Base-by-base conservation (phyloP, 768 basidiomycete species). In the Tricholoma bakamatsutake region DNA sequence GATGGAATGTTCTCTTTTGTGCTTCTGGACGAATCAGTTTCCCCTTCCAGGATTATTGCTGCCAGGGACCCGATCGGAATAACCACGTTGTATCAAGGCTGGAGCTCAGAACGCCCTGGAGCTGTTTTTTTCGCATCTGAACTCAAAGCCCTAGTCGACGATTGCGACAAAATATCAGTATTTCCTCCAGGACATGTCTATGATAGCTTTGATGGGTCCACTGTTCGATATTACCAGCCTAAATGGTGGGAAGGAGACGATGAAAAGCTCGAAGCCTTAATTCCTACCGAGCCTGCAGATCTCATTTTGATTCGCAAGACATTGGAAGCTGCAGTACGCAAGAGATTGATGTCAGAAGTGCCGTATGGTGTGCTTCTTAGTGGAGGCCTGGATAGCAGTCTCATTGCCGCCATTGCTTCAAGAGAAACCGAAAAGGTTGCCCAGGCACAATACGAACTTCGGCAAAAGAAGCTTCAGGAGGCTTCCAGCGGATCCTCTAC, bases 1-100 rank as follows among this genome's bases (percentile, higher is more conserved):
- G 97, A 99, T 67, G 97, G 97, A 61, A 96, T 99, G 92, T 99
- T 99, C 76, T 94, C 96, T 1, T 99, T 98, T 66, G 89, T 98
- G 59, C 82, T 98, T 45, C 78, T 98, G 56, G 97, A 99, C 73
- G 93, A 95, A 67, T 90, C 93, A 11, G 87, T 90, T 57, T 77
- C 88, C 0, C 96, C 96, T 8, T 79, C 93, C 21, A 84, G 96
- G 53, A 77, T 99, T 58, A 93, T 99, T 64, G 97, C 95, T 57
- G 93, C 94, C 4, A 90, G 97, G 35, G 97, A 99, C 68, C 94
- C 97, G 24, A 87, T 99, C 66, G 97, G 97, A 21, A 93, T 98
- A 69, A 98, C 97, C 50, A 98, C 97, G n/a, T 78, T 99, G 8
- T 99, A 98, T 72, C 94, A 96, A 74, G 97, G 97, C 40, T 93